phyloP scores from a whole-genome alignment of 2,329 filamentous ascomycete species.

The Claviceps pusilla region DNA sequence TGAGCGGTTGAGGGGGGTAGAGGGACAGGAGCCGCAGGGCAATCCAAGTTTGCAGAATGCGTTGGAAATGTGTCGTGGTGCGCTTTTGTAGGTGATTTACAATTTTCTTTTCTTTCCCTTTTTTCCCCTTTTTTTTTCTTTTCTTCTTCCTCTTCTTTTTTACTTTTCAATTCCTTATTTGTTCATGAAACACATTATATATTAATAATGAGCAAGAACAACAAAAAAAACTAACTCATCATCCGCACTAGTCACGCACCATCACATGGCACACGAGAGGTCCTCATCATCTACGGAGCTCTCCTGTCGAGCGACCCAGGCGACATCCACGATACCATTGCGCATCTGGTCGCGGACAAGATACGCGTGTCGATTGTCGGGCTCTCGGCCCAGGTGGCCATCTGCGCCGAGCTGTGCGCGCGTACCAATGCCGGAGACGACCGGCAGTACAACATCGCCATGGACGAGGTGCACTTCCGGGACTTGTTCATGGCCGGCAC shows the following conservation, averaged over 20 bases:
- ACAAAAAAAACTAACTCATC: too few species aligned
- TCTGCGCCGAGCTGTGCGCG: conserved; percentile 79
- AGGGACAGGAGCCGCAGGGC: conserved; percentile 53
- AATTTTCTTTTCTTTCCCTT: neutral
- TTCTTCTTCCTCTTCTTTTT: neutral
- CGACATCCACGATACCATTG: conserved; percentile 85
- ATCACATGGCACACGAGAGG: conserved; percentile 81
- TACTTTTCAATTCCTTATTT: neutral
- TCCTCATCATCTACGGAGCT: conserved; percentile 83
- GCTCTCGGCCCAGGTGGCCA: conserved; percentile 77
- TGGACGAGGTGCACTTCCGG: conserved; percentile 62
- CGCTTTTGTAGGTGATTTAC: conserved; percentile 54
- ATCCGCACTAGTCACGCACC: conserved; percentile 55
- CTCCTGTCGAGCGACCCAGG: conserved; percentile 82
- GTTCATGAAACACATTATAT: neutral
- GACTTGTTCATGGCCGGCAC: conserved; percentile 82
- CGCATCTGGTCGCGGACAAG: conserved; percentile 60
- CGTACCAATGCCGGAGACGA: conserved; percentile 73
- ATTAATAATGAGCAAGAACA: too few species aligned
- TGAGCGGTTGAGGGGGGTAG: conserved; percentile 53
- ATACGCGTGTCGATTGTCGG: conserved; percentile 84
- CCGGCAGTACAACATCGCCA: conserved; percentile 63
- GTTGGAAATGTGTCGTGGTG: conserved; percentile 83
- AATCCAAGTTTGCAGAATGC: conserved; percentile 83
- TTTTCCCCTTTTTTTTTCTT: neutral